Base-by-base conservation (phyloP, 2,329 filamentous ascomycete genomes). In the Aspergillus sp. region DNA sequence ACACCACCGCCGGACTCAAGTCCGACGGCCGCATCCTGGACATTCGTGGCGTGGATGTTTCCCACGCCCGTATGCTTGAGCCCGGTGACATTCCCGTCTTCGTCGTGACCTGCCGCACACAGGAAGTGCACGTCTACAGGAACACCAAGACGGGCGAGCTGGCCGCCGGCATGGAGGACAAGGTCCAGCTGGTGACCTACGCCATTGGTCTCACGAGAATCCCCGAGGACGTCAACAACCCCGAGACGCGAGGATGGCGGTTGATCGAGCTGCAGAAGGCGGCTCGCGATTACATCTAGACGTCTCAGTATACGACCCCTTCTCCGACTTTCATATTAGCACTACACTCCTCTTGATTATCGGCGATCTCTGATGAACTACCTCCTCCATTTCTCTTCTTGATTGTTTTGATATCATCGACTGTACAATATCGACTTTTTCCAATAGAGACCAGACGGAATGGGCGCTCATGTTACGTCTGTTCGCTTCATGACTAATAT, bases 251-350 rank as follows among this genome's bases (percentile, higher is more conserved):
- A 68, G 94, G 94, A 29, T 99, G 94, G 94, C 87, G 93, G 66
- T 79, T 99, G 72, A 97, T 99, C 69, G 94, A 99, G 78, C 85
- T 99, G 79, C 94, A 99, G 75, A 99, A 99, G 86, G 95, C 91
- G 72, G 93, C 89, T 51, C 85, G 94, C 67, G 94, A 99, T 76
- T 97, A 88, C 65, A 86, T 88, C 60, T 89, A 78, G 84, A 56
- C 50, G 36, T 44, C 47, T 47, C 34, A 25, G 17, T 43, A 11
- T 41, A 17, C 38, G 47, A 34, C 19, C 44, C 42, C 43, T 49
- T 34, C 45, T 45, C 34, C 53, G 40, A 57, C 53, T 44, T 53
- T 47, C 23, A 45, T 45, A 52, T 29, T 53, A 42, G 19, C 23
- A 49, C 45, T 16, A 19, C 32, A 21, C 47, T 38, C 50, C 41